Conservation (phyloP, 1,139 yeast species). For the Cylindricascospora bacillispora region DNA sequence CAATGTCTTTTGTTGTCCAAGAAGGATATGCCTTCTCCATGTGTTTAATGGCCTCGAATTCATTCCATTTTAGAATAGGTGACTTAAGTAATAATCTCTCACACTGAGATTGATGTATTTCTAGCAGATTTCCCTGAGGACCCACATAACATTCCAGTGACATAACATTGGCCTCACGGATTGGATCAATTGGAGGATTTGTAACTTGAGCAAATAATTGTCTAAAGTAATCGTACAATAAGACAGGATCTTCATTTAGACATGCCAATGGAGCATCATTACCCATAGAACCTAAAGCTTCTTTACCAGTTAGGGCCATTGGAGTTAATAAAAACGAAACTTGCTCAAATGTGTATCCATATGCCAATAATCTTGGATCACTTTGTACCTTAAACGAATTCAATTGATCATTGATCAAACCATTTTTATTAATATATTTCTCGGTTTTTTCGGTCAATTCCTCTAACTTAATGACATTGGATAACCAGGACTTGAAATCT, state of each 20-base stretch:
- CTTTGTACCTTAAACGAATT: constrained; percentile 40
- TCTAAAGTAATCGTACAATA: constrained; percentile 87
- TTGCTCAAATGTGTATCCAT: constrained; percentile 91
- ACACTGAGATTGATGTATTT: constrained; percentile 86
- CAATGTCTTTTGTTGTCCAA: constrained; percentile 76
- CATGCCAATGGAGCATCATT: constrained; percentile 97
- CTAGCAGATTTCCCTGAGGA: constrained; percentile 91
- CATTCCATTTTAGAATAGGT: constrained; percentile 66
- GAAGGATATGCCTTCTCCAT: constrained; percentile 67
- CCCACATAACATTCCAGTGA: constrained; percentile 94
- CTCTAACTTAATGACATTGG: constrained; percentile 72
- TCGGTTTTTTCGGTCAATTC: constrained; percentile 44
- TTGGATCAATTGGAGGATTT: constrained; percentile 97
- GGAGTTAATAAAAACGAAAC: constrained; percentile 74
- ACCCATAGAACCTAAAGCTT: constrained; percentile 97
- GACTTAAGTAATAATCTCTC: constrained; percentile 72
- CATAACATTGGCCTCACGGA: constrained; percentile 94
- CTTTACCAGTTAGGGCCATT: constrained; percentile 87
- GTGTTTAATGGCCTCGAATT: constrained; percentile 60
- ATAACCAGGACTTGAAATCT: constrained; percentile 90
- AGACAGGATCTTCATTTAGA: constrained; percentile 81
- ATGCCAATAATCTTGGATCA: constrained; percentile 75
- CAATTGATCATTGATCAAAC: constrained; percentile 20
- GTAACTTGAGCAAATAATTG: constrained; percentile 97
- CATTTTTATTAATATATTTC: constrained; percentile 20